Base-by-base conservation (phyloP, 2,329 filamentous ascomycete genomes). In the Curvularia sp. region DNA sequence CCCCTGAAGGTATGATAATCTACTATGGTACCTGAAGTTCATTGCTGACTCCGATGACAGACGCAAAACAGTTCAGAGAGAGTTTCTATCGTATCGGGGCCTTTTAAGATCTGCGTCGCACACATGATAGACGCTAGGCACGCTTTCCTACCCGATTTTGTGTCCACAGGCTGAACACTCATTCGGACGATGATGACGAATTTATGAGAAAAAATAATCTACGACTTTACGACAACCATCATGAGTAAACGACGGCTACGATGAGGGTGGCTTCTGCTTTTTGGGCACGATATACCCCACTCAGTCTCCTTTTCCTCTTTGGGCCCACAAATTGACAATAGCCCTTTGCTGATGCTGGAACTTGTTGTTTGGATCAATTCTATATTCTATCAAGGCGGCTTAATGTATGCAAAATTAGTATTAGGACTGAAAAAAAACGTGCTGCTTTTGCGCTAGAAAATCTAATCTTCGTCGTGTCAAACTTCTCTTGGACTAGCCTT, bases 271-370 rank as follows among this genome's bases (percentile, higher is more conserved):
- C 60, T 49, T 72, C 64, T 67, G 63, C 68, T 67, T 58, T 68
- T 70, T 70, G 53, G 53, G 65, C 62, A 67, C 55, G 68, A 71
- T 72, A 74, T 73, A 76, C 70, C 73, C 73, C 66, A 69, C 70
- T 71, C 65, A 47, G 47, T 57, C 18, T 41, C 33, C 47, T n/a
- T 60, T 60, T 52, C 33, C 47, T 49, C 28, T 5, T 33, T 38
- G 49, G 39, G 46, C 31, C 24, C 15, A 24, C 38, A 63, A 57
- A 62, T 63, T 60, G 65, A 55, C 57, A 49, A 41, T 53, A 28
- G 28, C 48, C 49, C 48, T 28, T 46, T 44, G 35, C 39, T 42
- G 20, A 42, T 39, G 20, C 13, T 33, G 43, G 24, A 41, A 22
- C 18, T 28, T 52, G 22, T 33, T 41, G 24, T 54, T 35, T 20